phyloP scores from a whole-genome alignment of 1,284 basidiomycete species.

The Termitomyces sp. region DNA sequence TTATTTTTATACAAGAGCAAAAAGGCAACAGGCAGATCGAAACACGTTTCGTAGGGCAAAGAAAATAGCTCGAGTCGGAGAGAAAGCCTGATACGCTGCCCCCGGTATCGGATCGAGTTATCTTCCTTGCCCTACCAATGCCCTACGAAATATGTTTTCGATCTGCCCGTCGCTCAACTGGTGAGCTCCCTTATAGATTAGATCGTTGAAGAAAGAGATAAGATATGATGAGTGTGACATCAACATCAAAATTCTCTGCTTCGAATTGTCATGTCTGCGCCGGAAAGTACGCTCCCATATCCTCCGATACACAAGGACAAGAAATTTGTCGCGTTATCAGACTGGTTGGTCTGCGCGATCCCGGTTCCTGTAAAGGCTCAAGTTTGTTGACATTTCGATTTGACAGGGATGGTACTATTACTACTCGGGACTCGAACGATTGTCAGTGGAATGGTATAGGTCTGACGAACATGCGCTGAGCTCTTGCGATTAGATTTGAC shows the following conservation, averaged over 20 bases:
- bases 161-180: too few relatives aligned
- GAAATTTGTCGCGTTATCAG: constrained; percentile 81
- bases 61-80: too few relatives aligned
- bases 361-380: neutral
- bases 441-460: constrained; percentile 47
- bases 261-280: constrained; percentile 25
- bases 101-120: too few relatives aligned
- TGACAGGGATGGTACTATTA: constrained; percentile 87
- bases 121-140: too few relatives aligned
- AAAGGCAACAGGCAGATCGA: too few relatives aligned
- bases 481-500: constrained; percentile 56
- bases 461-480: neutral
- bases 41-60: too few relatives aligned
- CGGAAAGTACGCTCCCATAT: constrained; percentile 69
- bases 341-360: constrained; percentile 61
- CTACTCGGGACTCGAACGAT: constrained; percentile 86
- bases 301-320: constrained; percentile 76
- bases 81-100: too few relatives aligned
- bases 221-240: neutral
- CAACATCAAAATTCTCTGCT: neutral
- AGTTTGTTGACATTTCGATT: constrained; percentile 1
- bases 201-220: constrained; percentile 7
- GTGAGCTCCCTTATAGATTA: constrained; percentile 8
- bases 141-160: too few relatives aligned
- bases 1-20: too few relatives aligned